Conservation (phyloP, 1,284 basidiomycete genomes). For the Ustilago trichophora region DNA sequence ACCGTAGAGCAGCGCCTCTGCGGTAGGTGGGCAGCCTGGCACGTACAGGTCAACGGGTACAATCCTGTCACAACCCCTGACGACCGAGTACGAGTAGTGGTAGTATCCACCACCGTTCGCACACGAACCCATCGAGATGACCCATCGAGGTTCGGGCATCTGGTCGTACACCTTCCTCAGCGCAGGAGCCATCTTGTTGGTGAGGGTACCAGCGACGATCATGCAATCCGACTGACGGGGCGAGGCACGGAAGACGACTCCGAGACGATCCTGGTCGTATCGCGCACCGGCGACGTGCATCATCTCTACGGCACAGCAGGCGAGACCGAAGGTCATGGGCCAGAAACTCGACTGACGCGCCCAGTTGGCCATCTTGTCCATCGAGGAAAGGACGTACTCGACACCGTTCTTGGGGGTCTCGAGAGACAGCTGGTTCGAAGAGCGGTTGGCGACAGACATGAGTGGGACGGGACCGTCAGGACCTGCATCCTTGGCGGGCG, state of each 20-base stretch:
- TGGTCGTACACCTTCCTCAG: conserved; percentile 60
- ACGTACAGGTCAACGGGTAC: conserved; percentile 90
- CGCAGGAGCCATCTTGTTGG: conserved; percentile 98
- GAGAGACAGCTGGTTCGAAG: conserved; percentile 71
- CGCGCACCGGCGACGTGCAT: conserved; percentile 95
- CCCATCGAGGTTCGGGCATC: conserved; percentile 74
- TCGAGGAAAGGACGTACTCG: conserved; percentile 93
- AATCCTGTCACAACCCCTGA: conserved; percentile 98
- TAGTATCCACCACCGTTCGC: conserved; percentile 99
- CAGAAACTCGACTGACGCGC: conserved; percentile 97
- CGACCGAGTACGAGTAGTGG: conserved; percentile 93
- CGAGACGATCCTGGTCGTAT: conserved; percentile 97
- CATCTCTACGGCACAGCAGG: conserved; percentile 95
- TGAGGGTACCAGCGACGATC: conserved; percentile 99
- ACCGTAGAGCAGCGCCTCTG: conserved; percentile 80
- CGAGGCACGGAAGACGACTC: conserved; percentile 97
- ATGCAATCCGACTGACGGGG: conserved; percentile 98
- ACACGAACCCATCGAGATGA: conserved; percentile 99
- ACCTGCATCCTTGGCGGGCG: conserved; percentile 24
- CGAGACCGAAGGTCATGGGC: conserved; percentile 99
- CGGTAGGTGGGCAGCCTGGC: conserved; percentile 86
- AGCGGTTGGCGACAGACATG: conserved; percentile 60
- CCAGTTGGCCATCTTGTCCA: conserved; percentile 99
- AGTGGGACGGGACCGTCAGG: conserved; percentile 63
- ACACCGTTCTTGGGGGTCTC: conserved; percentile 88